Conservation (phyloP, 2,329 filamentous ascomycete species). For the Boeremia exigua region DNA sequence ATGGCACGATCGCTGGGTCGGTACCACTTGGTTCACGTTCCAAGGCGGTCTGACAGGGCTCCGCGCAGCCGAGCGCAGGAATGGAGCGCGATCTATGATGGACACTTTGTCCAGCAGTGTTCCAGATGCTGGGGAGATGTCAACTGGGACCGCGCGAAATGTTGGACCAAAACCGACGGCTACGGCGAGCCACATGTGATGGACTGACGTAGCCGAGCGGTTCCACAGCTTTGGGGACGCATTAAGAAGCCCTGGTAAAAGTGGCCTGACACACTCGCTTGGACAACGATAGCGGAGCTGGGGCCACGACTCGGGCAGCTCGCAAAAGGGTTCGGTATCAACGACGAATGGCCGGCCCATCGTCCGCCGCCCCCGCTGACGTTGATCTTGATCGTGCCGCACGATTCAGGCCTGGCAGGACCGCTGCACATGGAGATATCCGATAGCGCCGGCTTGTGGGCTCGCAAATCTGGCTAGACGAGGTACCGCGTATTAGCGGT, state of each 20-base stretch:
- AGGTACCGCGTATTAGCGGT: conserved; percentile 3
- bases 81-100: conserved; percentile 4
- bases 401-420: conserved; percentile 11
- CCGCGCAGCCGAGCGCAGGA: conserved; percentile 4
- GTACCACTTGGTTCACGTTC: conserved; percentile 4
- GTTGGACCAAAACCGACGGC: conserved; percentile 7
- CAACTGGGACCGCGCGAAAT: neutral
- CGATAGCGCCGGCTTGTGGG: conserved; percentile 10
- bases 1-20: conserved; percentile 2
- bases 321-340: conserved; percentile 8
- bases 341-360: conserved; percentile 13
- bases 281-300: conserved; percentile 10
- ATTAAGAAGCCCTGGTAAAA: conserved; percentile 3
- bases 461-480: conserved; percentile 4
- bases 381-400: conserved; percentile 17
- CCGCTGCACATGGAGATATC: conserved; percentile 12
- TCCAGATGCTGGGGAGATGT: conserved; percentile 3
- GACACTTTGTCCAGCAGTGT: neutral
- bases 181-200: conserved; percentile 14
- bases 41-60: conserved; percentile 10
- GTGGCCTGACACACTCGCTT: conserved; percentile 17
- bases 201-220: conserved; percentile 14
- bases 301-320: conserved; percentile 6
- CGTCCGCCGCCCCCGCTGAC: conserved; percentile 17
- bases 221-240: conserved; percentile 15